A percentile compares a stretch with the other conserved stretches of the same genome.
Evolutionary conservation across 768 basidiomycete genomes (phyloP).

Genomic region (Boletus rubroflammeus): DNA sequence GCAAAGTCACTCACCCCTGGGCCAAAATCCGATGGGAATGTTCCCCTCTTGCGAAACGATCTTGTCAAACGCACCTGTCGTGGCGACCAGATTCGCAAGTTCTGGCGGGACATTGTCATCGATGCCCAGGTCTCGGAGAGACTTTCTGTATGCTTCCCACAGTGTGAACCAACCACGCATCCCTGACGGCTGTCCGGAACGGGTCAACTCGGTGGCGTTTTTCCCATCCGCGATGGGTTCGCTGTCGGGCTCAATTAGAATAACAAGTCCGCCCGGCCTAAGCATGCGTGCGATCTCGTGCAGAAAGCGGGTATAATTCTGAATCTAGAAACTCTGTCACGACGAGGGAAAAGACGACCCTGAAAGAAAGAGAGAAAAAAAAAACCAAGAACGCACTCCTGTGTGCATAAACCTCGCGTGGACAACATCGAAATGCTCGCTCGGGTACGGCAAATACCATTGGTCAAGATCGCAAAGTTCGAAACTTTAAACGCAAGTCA

Average conservation of each 20-base stretch:
- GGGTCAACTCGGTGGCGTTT: constrained; percentile 35
- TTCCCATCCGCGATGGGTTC: constrained; percentile 48
- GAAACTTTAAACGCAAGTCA: constrained; percentile 42
- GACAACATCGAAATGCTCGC: constrained; percentile 61
- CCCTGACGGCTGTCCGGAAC: constrained; percentile 33
- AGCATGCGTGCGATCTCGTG: constrained; percentile 62
- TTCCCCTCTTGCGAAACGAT: constrained; percentile 53
- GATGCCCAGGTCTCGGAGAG: constrained; percentile 48
- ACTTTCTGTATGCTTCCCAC: constrained; percentile 60
- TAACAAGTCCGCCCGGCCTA: constrained; percentile 65
- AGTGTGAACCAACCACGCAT: constrained; percentile 60
- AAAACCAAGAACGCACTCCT: constrained; percentile 37
- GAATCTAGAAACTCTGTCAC: constrained; percentile 43
- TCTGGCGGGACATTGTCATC: constrained; percentile 57
- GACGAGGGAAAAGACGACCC: neutral
- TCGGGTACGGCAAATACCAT: constrained; percentile 58
- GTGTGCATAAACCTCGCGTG: constrained; percentile 68
- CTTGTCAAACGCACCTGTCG: constrained; percentile 52
- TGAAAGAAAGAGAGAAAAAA: neutral
- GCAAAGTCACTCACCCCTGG: constrained; percentile 42
- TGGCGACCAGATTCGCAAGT: constrained; percentile 47
- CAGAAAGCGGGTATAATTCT: constrained; percentile 57
- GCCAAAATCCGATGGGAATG: constrained; percentile 70
- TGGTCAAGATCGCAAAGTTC: constrained; percentile 69
- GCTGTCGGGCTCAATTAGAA: constrained; percentile 61